These are phyloP conservation scores for Colletotrichum camelliae DNA, from an alignment of 2,329 filamentous ascomycete genomes.

Conservation along the genomic window DNA sequence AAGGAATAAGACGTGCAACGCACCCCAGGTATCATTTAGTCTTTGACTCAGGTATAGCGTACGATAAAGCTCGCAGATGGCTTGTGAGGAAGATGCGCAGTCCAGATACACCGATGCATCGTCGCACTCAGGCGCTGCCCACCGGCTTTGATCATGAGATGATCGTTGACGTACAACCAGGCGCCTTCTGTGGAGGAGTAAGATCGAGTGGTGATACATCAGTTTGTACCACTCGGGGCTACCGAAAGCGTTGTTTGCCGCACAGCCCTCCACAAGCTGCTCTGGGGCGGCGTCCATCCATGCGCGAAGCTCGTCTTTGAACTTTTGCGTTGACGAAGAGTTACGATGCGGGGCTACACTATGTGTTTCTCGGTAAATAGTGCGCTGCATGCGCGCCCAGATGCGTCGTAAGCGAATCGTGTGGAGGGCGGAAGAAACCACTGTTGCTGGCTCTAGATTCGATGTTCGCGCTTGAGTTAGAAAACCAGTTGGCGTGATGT, in stretches of 20 bases:
- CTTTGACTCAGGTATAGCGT: neutral
- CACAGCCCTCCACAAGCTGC: neutral
- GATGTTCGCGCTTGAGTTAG: neutral
- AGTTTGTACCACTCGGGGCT: neutral
- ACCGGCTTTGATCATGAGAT: neutral
- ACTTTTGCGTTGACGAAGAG: neutral
- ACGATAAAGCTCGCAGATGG: neutral
- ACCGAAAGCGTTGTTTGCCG: neutral
- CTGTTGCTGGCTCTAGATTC: neutral
- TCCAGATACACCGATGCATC: neutral
- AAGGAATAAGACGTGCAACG: neutral
- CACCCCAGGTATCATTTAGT: neutral
- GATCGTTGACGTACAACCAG: neutral
- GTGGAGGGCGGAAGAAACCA: neutral
- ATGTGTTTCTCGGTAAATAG: neutral
- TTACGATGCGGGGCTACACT: neutral
- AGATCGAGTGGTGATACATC: neutral
- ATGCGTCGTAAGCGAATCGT: neutral
- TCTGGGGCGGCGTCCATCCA: neutral
- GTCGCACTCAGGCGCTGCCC: neutral
- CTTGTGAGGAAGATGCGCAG: neutral
- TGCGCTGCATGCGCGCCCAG: neutral
- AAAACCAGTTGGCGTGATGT: neutral
- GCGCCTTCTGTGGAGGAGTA: neutral
- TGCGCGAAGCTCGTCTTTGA: neutral